Percentiles rank a stretch among this genome's conserved stretches.
Evolutionary conservation across 441 rosid species (phyloP).

Genomic region (Manihot esculenta): DNA sequence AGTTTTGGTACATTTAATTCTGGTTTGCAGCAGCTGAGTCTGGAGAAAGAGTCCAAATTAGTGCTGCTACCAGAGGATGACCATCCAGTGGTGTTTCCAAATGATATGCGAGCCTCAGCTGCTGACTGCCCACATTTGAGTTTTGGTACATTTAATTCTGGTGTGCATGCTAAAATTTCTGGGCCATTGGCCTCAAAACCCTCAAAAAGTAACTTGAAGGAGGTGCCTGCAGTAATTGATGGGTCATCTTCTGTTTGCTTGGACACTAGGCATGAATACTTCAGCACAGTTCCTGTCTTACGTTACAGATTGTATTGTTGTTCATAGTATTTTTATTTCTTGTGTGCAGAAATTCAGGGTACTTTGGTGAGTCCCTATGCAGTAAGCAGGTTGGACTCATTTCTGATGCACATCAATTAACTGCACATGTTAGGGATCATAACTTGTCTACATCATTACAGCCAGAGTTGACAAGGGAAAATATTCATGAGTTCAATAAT

Average conservation of each 20-base stretch:
- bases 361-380: conserved; percentile 15
- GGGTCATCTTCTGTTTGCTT: conserved; percentile 24
- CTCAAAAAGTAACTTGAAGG: conserved; percentile 19
- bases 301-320: conserved; percentile 1
- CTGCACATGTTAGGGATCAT: conserved; percentile 27
- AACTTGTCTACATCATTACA: conserved; percentile 19
- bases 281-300: conserved; percentile 1
- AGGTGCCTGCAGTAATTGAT: conserved; percentile 21
- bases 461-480: conserved; percentile 25
- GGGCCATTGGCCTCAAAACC: conserved; percentile 24
- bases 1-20: conserved; percentile 56
- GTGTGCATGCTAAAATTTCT: conserved; percentile 19
- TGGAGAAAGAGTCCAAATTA: conserved; percentile 24
- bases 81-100: conserved; percentile 42
- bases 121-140: conserved; percentile 52
- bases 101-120: conserved; percentile 41
- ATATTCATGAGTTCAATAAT: conserved; percentile 25
- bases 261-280: conserved; percentile 33
- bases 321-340: conserved; percentile 15
- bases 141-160: conserved; percentile 53
- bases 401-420: conserved; percentile 19
- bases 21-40: conserved; percentile 29
- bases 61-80: conserved; percentile 21
- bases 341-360: conserved; percentile 34
- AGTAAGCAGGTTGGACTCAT: conserved; percentile 25